Percentiles rank a stretch among this genome's conserved stretches.
Evolutionary conservation across 2,329 filamentous ascomycete species (phyloP).

Genomic region (Hymenoscyphus scutula): DNA sequence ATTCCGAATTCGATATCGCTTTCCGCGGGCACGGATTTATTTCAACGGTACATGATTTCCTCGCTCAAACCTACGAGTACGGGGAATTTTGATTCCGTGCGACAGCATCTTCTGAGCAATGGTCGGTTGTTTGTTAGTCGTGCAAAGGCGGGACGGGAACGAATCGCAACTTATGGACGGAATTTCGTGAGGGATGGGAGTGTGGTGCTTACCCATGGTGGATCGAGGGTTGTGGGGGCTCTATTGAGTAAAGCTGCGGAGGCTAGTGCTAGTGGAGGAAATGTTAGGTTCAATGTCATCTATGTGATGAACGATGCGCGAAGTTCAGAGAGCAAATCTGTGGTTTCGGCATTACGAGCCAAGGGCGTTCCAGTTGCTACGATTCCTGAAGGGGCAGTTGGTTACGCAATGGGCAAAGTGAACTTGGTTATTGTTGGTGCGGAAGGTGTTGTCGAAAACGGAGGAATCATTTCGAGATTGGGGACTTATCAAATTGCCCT

Average conservation of each 20-base stretch:
- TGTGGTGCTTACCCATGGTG: conserved; percentile 87
- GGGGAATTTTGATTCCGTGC: conserved; percentile 75
- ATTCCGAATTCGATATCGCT: conserved; percentile 89
- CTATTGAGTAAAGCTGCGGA: conserved; percentile 73
- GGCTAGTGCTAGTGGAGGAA: conserved; percentile 49
- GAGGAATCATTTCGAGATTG: conserved; percentile 85
- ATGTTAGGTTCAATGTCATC: conserved; percentile 77
- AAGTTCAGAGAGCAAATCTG: conserved; percentile 61
- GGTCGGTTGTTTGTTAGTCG: conserved; percentile 81
- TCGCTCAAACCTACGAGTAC: conserved; percentile 53
- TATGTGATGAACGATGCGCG: conserved; percentile 64
- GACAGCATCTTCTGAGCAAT: conserved; percentile 81
- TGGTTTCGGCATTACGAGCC: conserved; percentile 68
- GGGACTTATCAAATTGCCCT: conserved; percentile 84
- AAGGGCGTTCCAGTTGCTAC: conserved; percentile 80
- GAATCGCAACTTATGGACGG: conserved; percentile 76
- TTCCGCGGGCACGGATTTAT: conserved; percentile 90
- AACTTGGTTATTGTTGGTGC: conserved; percentile 65
- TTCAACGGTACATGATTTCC: conserved; percentile 87
- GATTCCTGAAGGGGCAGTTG: conserved; percentile 72
- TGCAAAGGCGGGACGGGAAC: conserved; percentile 79
- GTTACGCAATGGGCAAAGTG: conserved; percentile 74
- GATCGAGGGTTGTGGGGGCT: conserved; percentile 77
- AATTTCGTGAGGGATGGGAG: conserved; percentile 75
- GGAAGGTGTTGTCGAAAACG: conserved; percentile 92